Conservation (phyloP, 108 stramenopile genomes). For the Nannochloropsis salina region DNA sequence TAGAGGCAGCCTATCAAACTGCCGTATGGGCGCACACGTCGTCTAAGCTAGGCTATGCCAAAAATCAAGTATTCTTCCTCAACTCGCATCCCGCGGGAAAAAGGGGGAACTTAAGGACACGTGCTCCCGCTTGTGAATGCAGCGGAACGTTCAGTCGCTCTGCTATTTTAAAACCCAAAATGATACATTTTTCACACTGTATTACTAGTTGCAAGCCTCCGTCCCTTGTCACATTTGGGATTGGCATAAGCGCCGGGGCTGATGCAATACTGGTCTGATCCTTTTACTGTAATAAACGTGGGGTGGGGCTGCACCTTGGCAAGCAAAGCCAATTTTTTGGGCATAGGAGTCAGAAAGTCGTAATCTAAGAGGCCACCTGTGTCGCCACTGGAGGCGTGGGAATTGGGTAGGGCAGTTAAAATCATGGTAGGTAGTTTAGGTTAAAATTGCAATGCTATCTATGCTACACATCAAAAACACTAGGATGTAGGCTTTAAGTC, state of each 20-base stretch:
- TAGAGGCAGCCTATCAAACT: neutral
- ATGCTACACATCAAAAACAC: no score
- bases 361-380: conserved; percentile 16
- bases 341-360: neutral
- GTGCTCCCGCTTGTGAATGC: no score
- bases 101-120: no score
- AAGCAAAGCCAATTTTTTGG: neutral
- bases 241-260: neutral
- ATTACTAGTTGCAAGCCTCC: neutral
- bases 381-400: neutral
- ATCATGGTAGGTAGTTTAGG: no score
- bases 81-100: no score
- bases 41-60: neutral
- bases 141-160: no score
- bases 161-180: neutral
- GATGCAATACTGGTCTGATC: neutral
- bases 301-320: neutral
- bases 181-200: neutral
- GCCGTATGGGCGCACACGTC: neutral
- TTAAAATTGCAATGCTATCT: no score
- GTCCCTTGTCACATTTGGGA: conserved; percentile 3
- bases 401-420: no score
- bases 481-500: neutral
- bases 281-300: neutral
- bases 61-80: no score